Evolutionary conservation across 306 rosid genomes (phyloP), one percentile per base, ranked within the genome.

Genomic region (Prunus mira): DNA sequence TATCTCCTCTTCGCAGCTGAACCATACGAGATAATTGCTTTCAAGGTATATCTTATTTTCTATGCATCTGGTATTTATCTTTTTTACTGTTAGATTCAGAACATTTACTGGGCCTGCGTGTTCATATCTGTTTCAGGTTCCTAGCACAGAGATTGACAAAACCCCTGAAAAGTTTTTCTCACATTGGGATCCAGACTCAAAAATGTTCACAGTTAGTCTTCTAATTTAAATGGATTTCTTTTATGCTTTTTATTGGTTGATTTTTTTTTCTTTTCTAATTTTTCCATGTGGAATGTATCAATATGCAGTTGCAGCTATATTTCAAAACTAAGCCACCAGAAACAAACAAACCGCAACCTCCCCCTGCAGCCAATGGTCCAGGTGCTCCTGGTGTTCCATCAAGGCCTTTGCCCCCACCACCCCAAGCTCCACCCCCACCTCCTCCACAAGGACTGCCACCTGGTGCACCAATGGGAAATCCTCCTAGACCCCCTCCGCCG

Each of bases 101-200:
- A 64, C 69, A 52, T 77, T 73, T 71, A 25, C 14, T 34, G 19
- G 25, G 67, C 41, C 25, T 64, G 72, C 72, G 79, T 28, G 67
- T 70, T 55, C 45, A 15, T 79, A 65, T 70, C 32, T 43, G 12
- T 81, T 82, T 75, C 85, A 92, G 98, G 98, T 95, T 64, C 98
- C 98, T 57, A 95, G 97, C 88, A 95, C 88, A 0, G 97, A 95
- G 89, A 95, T 95, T 60, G 97, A 95, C 45, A 95, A 92, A 81
- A 89, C 94, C 6, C 90, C 98, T 32, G 97, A 95, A 4, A 92
- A 95, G 74, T 95, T 95, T 81, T 95, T 95, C 90, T 89, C 98
- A 5, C 96, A 95, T 78, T 95, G 98, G 98, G 98, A 95, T 84
- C 96, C 96, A 28, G 98, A 95, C 84, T 89, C 97, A 0, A 95